Evolutionary conservation across 345 rosid genomes (phyloP).

Genomic region (Boechera divaricarpa): DNA sequence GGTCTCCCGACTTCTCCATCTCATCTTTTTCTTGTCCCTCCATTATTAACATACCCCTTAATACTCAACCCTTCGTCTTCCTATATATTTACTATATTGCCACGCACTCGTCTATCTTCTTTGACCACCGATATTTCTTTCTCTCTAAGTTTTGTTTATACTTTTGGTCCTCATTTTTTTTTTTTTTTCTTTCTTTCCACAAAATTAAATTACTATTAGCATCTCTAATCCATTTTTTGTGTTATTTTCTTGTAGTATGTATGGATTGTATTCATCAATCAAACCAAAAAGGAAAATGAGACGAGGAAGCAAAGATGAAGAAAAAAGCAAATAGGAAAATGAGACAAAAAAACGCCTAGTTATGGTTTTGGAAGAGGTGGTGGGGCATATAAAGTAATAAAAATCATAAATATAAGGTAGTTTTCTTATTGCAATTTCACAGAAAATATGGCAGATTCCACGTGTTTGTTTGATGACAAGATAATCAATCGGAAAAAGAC

Average conservation of each 20-base stretch:
- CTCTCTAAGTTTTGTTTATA: background rate
- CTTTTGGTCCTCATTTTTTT: background rate
- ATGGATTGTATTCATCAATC: too few species aligned
- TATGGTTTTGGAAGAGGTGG: background rate
- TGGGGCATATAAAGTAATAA: too few species aligned
- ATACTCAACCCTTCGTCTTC: constrained; percentile 9
- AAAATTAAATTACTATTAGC: background rate
- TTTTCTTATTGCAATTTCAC: too few species aligned
- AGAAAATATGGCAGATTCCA: constrained; percentile 21
- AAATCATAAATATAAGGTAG: background rate
- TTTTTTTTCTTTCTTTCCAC: background rate
- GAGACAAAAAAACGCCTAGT: constrained; percentile 8
- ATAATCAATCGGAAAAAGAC: background rate
- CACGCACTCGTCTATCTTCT: constrained; percentile 34
- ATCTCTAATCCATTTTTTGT: too few species aligned
- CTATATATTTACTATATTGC: background rate
- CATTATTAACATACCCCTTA: background rate
- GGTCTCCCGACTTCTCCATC: background rate
- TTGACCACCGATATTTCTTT: constrained; percentile 26
- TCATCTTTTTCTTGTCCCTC: constrained; percentile 7
- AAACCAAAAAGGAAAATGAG: too few species aligned
- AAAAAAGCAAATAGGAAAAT: background rate
- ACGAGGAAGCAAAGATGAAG: too few species aligned
- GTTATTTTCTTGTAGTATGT: too few species aligned
- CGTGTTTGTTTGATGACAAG: background rate